These are phyloP conservation scores for Colletotrichum neosansevieriae DNA, from an alignment of 2,329 filamentous ascomycete genomes.

Conservation along the genomic window DNA sequence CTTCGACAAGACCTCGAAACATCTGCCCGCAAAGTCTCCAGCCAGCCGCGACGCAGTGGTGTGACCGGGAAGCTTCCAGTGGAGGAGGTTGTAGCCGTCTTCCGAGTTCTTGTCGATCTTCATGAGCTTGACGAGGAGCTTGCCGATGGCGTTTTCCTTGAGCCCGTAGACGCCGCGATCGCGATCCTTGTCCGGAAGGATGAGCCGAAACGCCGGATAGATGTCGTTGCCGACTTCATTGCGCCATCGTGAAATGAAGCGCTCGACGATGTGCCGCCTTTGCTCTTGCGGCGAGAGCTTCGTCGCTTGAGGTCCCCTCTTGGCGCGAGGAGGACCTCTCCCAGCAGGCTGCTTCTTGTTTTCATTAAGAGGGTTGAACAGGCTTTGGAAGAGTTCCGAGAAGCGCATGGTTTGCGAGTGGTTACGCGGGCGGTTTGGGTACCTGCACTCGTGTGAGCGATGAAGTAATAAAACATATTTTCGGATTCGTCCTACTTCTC, in stretches of 20 bases:
- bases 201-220: constrained; percentile 91
- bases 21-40: constrained; percentile 92
- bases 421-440: constrained; percentile 86
- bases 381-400: constrained; percentile 77
- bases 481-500: constrained; percentile 52
- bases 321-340: constrained; percentile 64
- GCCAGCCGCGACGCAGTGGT: constrained; percentile 73
- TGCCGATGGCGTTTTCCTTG: constrained; percentile 92
- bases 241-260: constrained; percentile 89
- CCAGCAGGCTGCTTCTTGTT: constrained; percentile 81
- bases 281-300: constrained; percentile 80
- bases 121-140: constrained; percentile 90
- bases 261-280: constrained; percentile 82
- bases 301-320: constrained; percentile 68
- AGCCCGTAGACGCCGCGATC: constrained; percentile 93
- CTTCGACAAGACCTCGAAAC: constrained; percentile 87
- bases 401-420: constrained; percentile 84
- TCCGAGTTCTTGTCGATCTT: constrained; percentile 92
- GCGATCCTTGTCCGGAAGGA: constrained; percentile 91
- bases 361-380: constrained; percentile 86
- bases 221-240: constrained; percentile 91
- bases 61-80: constrained; percentile 91
- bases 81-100: constrained; percentile 85
- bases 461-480: too few relatives aligned
- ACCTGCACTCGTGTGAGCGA: constrained; percentile 64